Base-by-base conservation (phyloP, 805 yeast species). In the Candida succiphila region DNA sequence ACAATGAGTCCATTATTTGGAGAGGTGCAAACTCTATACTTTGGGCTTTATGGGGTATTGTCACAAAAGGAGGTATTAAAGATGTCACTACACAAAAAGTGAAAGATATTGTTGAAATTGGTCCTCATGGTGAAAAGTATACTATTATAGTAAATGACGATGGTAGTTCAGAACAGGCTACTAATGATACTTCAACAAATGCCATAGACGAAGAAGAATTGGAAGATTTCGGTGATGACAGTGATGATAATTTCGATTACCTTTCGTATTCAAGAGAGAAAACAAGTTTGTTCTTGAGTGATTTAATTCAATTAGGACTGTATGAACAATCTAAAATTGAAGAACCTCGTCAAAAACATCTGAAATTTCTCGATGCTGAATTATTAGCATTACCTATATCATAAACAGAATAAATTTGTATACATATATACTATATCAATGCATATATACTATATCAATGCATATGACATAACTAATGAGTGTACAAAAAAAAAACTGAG, bases 11-110 rank as follows among this genome's bases (percentile, higher is more conserved):
- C 21, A 60, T 73, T 2, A 64, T 66, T 35, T 89, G 96, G 95
- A 69, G 96, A 48, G 75, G 94, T 1, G 63, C 85, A 0, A 89
- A 75, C 17, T 80, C 80, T 31, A 63, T 83, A 8, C 73, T 69
- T 49, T 89, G 98, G 98, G 69, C 80, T 4, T 51, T 88, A 19
- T 89, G 98, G 98, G 97, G 95, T 1, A 67, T 92, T 28, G 70
- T 92, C 23, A 48, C 50, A 28, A 44, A 41, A 22, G 58, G 58
- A 15, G 33, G 48, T 3, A 31, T 51, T 15, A 41, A 30, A 17
- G 30, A 24, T 4, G 34, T 32, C n/a, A 24, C 12, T 3, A 19
- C 21, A 19, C 13, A 4, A 12, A 24, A 14, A 14, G 29, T 14
- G 34, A 27, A 56, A 34, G 58, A 51, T 19, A 49, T 51, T 13